Conservation (phyloP, 805 yeast species). For the Teunomyces atbi region DNA sequence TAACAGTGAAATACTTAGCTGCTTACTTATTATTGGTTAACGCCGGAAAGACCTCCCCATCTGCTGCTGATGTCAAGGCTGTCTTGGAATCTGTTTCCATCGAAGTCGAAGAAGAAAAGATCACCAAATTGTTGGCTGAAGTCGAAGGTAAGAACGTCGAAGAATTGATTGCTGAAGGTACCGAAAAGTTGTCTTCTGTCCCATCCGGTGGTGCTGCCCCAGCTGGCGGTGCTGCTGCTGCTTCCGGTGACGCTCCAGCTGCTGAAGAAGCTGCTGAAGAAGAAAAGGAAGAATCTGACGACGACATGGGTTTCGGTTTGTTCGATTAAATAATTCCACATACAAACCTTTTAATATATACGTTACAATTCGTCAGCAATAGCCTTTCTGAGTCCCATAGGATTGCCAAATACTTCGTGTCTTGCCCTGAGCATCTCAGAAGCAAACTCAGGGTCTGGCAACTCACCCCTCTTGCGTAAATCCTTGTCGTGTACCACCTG, state of each 20-base stretch:
- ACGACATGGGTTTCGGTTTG: constrained; percentile 33
- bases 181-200: constrained; percentile 35
- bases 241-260: constrained; percentile 24
- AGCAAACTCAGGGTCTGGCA: constrained; percentile 39
- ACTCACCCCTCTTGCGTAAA: constrained; percentile 25
- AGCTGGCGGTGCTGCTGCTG: constrained; percentile 24
- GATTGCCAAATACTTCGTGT: constrained; percentile 76
- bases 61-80: constrained; percentile 40
- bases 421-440: constrained; percentile 41
- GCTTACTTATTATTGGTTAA: constrained; percentile 47
- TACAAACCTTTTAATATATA: constrained; percentile 4
- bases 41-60: constrained; percentile 47
- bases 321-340: constrained; percentile 22
- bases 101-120: constrained; percentile 35
- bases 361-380: constrained; percentile 48
- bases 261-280: constrained; percentile 27
- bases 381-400: constrained; percentile 64
- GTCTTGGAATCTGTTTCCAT: constrained; percentile 41
- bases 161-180: constrained; percentile 38
- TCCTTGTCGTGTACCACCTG: constrained; percentile 34
- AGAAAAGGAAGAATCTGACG: constrained; percentile 25
- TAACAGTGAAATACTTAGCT: constrained; percentile 44
- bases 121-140: constrained; percentile 33
- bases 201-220: constrained; percentile 34
- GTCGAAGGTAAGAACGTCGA: constrained; percentile 36